Evolutionary conservation across 805 yeast species (phyloP), one percentile per base, ranked within the genome.

Genomic region (Kluyveromyces siamensis): DNA sequence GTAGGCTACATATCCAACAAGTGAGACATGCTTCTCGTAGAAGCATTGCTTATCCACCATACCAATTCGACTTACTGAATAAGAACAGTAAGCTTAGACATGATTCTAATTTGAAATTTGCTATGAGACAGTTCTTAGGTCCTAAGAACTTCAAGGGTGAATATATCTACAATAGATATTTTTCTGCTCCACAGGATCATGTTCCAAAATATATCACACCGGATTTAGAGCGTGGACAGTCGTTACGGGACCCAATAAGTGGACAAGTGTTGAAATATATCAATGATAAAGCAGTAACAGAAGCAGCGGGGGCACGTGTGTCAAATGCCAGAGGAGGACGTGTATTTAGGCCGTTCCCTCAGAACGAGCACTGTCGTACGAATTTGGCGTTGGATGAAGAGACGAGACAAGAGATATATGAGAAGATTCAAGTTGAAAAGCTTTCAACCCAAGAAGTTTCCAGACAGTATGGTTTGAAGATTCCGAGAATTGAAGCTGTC

Each of bases 401-500:
- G 43, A 74, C 86, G 63, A 85, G 84, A 63, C 63, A 67, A 27
- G 71, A 75, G 40, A 83, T 93, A 30, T 74, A 78, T 49, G 69
- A 73, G 42, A 88, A 80, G 46, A 71, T 79, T 48, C 70, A 64
- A 16, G 72, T 70, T 40, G 76, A 79, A 30, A 77, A 79, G 41
- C 59, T 75, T 44, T 74, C 84, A 40, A 68, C 82, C 19, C 91
- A 86, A 63, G 83, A 81, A 55, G 81, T 87, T 42, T 90, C 96
- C 10, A 78, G 83, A 53, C 78, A 79, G 60, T 83, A 81, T 60
- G 91, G 95, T 3, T 72, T 91, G 55, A 85, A 87, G 61, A 78
- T 89, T 52, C 86, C 89, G 47, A 79, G 98, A 65, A 74, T 93
- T 18, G 96, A 90, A 62, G 98, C 97, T n/a, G 74, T 91, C 49